Base-by-base conservation (phyloP, 768 basidiomycete genomes). In the Suillus sp. region DNA sequence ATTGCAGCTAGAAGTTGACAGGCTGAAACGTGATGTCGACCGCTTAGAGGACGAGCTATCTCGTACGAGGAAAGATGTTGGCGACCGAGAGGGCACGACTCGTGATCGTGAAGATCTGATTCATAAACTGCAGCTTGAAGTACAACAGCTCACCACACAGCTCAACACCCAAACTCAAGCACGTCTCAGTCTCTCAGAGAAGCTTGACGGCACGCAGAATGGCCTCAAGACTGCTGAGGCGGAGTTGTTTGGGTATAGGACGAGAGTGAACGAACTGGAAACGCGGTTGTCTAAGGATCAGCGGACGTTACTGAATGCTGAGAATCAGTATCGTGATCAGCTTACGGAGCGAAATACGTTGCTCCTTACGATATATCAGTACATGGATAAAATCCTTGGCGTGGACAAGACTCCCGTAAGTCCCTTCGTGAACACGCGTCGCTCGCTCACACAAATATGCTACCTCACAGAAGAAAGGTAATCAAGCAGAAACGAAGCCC, bases 291-390 rank as follows among this genome's bases (percentile, higher is more conserved):
- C 86, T 45, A 93, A 93, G 75, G 94, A 95, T 66, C 92, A 95
- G 74, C 81, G 91, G 42, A 81, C 86, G 47, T 72, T 95, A 63
- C 73, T 93, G 65, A 74, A 77, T 27, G 86, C 88, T 2, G 95
- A 96, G 75, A 84, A 78, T 60, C 89, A 93, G 75, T 95, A 92
- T 71, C 83, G 95, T 32, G 93, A 96, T 76, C 96, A 98, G 77
- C 75, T 96, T 38, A 95, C 93, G 20, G 96, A 98, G 80, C 81
- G 95, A 62, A 97, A 95, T 73, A 95, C 94, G 30, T 80, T 98
- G 35, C 78, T 98, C 60, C 79, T 97, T 68, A 94, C 93, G 9
- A 92, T 97, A 32, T 97, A 94, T 74, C 95, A 97, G 77, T 95
- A 96, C 72, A 85, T 96, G 82, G 96, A 97, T 69, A 92, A 91